Evolutionary conservation across 148 eudicot genomes (phyloP).

Genomic region (Cornus controversa): DNA sequence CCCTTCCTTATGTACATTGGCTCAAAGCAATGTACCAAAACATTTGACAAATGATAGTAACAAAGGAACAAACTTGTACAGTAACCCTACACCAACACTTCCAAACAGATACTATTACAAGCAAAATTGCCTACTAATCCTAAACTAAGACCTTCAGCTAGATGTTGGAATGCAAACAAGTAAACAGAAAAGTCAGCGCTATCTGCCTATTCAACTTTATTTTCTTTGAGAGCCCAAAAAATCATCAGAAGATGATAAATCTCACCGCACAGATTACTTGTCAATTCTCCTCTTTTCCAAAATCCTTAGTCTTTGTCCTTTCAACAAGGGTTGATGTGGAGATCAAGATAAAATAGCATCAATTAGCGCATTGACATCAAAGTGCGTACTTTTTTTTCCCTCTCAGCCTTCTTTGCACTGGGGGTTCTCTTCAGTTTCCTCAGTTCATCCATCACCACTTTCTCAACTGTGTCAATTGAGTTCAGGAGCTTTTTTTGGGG

Average conservation of each 20-base stretch:
- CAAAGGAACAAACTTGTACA: too few species aligned
- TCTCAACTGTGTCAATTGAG: slow-evolving; percentile 81
- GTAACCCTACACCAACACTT: not conserved
- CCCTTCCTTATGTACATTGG: not conserved
- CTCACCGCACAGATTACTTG: not conserved
- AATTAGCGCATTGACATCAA: slow-evolving; percentile 73
- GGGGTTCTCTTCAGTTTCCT: slow-evolving; percentile 62
- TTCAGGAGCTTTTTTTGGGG: slow-evolving; percentile 61
- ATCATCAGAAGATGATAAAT: slow-evolving; percentile 1
- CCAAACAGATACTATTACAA: slow-evolving; percentile 1
- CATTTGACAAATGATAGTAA: too few species aligned
- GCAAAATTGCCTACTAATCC: slow-evolving; percentile 5
- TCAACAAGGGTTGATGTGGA: slow-evolving; percentile 1
- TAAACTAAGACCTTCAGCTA: slow-evolving; percentile 10
- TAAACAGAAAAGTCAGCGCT: not conserved
- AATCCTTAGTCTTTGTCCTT: not conserved
- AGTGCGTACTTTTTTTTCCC: slow-evolving; percentile 54
- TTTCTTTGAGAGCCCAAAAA: not conserved
- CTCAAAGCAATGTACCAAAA: not conserved
- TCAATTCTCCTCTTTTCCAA: not conserved
- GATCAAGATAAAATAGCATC: not conserved
- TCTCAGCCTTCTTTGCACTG: slow-evolving; percentile 63
- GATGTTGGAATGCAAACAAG: not conserved
- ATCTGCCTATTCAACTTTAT: not conserved
- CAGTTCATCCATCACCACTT: slow-evolving; percentile 63